Evolutionary conservation across 2,329 filamentous ascomycete genomes (phyloP).

Genomic region (Venturia effusa): DNA sequence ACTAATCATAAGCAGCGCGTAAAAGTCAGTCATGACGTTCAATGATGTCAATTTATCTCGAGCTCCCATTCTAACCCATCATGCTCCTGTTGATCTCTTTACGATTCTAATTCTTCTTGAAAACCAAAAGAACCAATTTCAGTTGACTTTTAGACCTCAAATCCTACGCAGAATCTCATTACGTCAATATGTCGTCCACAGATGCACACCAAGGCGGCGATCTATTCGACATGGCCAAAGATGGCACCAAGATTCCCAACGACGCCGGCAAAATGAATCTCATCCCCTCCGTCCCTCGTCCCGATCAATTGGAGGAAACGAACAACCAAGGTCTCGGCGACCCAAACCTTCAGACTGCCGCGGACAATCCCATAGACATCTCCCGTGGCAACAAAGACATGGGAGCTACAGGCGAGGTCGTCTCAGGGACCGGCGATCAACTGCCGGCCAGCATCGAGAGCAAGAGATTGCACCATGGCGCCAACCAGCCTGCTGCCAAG

Average conservation of each 20-base stretch:
- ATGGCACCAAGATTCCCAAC: constrained; percentile 30
- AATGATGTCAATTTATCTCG: background rate
- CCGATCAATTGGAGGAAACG: constrained; percentile 31
- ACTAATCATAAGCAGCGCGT: background rate
- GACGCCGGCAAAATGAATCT: constrained; percentile 35
- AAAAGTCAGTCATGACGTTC: background rate
- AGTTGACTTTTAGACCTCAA: background rate
- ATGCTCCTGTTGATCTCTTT: too few relatives aligned
- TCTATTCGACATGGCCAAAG: constrained; percentile 26
- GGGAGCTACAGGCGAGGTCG: constrained; percentile 24
- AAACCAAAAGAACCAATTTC: background rate
- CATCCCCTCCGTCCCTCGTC: constrained; percentile 38
- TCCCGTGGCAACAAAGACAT: constrained; percentile 25
- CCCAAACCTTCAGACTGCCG: constrained; percentile 29
- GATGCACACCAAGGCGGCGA: constrained; percentile 22
- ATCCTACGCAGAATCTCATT: background rate
- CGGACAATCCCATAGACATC: constrained; percentile 38
- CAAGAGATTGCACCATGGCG: constrained; percentile 21
- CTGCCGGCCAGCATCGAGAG: constrained; percentile 21
- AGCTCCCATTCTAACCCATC: too few relatives aligned
- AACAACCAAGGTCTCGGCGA: constrained; percentile 27
- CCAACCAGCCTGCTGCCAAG: constrained; percentile 18
- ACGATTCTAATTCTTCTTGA: background rate
- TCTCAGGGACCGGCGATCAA: constrained; percentile 25
- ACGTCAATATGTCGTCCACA: background rate